These are phyloP conservation scores for Andrographis paniculata DNA, from an alignment of 305 asterid genomes.

Conservation along the genomic window DNA sequence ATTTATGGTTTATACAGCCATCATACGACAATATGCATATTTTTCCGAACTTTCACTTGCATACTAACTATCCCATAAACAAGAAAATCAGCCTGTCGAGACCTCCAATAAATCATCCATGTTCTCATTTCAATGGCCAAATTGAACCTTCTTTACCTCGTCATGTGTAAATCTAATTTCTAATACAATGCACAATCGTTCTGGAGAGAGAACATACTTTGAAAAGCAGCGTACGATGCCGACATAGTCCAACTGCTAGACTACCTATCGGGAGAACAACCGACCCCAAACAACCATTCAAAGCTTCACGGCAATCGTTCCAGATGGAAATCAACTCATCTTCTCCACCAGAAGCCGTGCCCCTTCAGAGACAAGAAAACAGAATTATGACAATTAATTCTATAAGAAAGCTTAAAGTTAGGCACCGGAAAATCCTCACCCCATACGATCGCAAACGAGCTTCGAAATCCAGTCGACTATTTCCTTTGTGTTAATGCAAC, in stretches of 20 bases:
- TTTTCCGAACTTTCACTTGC: too few relatives aligned
- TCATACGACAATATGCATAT: too few relatives aligned
- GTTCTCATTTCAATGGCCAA: too few relatives aligned
- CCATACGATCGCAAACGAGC: slow-evolving; percentile 86
- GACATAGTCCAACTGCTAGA: slow-evolving; percentile 71
- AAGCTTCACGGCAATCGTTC: slow-evolving; percentile 78
- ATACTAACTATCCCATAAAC: too few relatives aligned
- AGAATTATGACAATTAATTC: slow-evolving; percentile 21
- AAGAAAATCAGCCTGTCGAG: too few relatives aligned
- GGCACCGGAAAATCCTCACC: slow-evolving; percentile 54
- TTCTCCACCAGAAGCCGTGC: slow-evolving; percentile 59
- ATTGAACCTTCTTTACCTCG: too few relatives aligned
- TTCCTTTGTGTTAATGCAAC: slow-evolving; percentile 56
- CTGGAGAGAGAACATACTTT: slow-evolving; percentile 46
- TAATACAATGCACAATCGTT: slow-evolving; percentile 8
- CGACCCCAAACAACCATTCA: slow-evolving; percentile 83
- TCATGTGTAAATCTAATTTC: too few relatives aligned
- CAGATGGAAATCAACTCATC: slow-evolving; percentile 52
- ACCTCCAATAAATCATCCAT: too few relatives aligned
- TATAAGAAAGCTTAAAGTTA: slow-evolving; percentile 11
- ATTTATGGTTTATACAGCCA: too few relatives aligned
- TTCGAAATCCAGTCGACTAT: slow-evolving; percentile 93
- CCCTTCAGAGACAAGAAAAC: slow-evolving; percentile 44
- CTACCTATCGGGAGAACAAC: slow-evolving; percentile 83
- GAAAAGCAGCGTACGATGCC: slow-evolving; percentile 86